Conservation (phyloP, 768 basidiomycete species). For the Mrakia blollopis region DNA sequence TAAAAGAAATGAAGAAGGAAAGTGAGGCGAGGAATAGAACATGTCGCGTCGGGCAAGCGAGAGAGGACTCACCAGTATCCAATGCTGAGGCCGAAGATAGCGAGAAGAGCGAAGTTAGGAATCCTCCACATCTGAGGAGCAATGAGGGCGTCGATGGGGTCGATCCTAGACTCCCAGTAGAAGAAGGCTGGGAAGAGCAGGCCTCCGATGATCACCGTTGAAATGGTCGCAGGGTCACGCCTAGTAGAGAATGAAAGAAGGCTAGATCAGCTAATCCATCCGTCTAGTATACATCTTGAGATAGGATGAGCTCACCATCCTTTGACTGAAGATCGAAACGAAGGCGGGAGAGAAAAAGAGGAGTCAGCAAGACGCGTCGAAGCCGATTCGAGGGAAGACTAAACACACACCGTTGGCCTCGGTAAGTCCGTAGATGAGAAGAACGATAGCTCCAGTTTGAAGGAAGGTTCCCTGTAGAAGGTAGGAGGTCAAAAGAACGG, state of each 20-base stretch:
- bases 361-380: too few species aligned
- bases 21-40: too few species aligned
- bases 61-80: slow-evolving; percentile 38
- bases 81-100: slow-evolving; percentile 36
- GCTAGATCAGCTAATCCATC: too few species aligned
- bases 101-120: slow-evolving; percentile 37
- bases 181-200: slow-evolving; percentile 37
- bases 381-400: too few species aligned
- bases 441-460: slow-evolving; percentile 21
- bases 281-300: too few species aligned
- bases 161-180: slow-evolving; percentile 33
- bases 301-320: neutral
- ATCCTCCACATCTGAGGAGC: slow-evolving; percentile 35
- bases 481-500: neutral
- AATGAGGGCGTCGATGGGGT: slow-evolving; percentile 21
- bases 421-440: slow-evolving; percentile 40
- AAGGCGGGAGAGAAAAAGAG: neutral
- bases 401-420: slow-evolving; percentile 34
- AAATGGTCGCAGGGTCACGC: slow-evolving; percentile 34
- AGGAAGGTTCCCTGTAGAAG: neutral
- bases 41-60: too few species aligned
- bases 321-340: neutral
- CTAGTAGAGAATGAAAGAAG: too few species aligned
- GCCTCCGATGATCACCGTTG: slow-evolving; percentile 36
- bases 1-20: neutral